Base-by-base conservation (phyloP, 371 early-diverging fungal genomes). In the Mucor racemosus region DNA sequence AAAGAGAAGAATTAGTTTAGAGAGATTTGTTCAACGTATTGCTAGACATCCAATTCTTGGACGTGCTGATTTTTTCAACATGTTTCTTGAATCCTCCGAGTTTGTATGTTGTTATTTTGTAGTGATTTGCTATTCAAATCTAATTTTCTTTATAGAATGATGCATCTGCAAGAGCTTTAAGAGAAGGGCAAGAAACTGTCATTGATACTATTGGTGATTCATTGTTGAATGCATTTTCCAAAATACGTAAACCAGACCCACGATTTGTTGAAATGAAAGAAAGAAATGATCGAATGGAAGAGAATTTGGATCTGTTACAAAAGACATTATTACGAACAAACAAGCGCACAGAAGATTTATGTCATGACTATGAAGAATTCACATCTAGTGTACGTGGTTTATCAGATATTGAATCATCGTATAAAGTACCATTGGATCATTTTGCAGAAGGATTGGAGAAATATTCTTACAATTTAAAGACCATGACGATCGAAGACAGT, bases 31-130 rank as follows among this genome's bases (percentile, higher is more conserved):
- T 42, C 78, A 88, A 50, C 90, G 97, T 35, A 79, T 97, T 53
- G 85, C 91, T 5, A 82, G 91, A n/a, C 99, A 97, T 76, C 97
- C 97, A n/a, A 81, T 87, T 10, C 75, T 97, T 54, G 90, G 92
- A 58, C 69, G 70, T 34, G 86, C 92, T 56, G 83, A 88, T 39
- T 77, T 86, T 33, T 83, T 97, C 59, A 79, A 85, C 26, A 84
- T 88, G 72, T 97, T 98, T 77, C 75, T 97, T 63, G 92, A 94
- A 69, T 86, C 91, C 5, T 81, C 82, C 34, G 93, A 95, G 63
- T 92, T 92, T 89, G 87, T 86, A 78, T 66, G 70, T 74, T 35
- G 17, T 5, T 33, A 7, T 17, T 9, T 0, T 3, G 5, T 21
- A 10, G 38, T 50, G n/a, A 53, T 13, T 26, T 40, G 14, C 4